phyloP scores from a whole-genome alignment of 139 green algal species.

The Ettlia oleoabundans region DNA sequence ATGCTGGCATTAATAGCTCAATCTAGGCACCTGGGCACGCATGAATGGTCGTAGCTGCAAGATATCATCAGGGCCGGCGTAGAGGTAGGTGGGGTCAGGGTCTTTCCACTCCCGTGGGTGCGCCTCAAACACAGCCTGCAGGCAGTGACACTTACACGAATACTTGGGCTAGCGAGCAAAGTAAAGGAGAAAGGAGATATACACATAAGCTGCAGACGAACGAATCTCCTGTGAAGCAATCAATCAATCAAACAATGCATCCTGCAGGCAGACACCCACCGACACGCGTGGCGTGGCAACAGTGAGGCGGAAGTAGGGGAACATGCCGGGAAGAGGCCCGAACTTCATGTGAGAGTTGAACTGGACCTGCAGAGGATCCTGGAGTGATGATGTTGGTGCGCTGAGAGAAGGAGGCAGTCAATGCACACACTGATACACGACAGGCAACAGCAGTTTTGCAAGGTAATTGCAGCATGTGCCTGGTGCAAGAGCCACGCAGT shows the following conservation, averaged over 20 bases:
- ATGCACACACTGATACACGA: too few relatives aligned
- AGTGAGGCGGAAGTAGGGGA: conserved; percentile 54
- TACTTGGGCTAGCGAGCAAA: too few relatives aligned
- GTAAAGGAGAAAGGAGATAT: too few relatives aligned
- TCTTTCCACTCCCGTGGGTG: conserved; percentile 49
- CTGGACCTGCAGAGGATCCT: conserved; percentile 12
- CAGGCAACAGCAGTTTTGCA: not conserved
- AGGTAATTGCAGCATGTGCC: not conserved
- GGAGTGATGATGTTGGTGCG: not conserved
- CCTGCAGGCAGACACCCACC: too few relatives aligned
- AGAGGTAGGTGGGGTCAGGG: not conserved
- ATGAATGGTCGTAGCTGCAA: conserved; percentile 37
- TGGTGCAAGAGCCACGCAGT: too few relatives aligned
- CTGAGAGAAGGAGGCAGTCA: not conserved
- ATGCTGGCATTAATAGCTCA: not conserved
- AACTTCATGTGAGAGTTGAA: conserved; percentile 60
- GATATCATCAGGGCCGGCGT: conserved; percentile 7
- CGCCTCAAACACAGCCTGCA: conserved; percentile 51
- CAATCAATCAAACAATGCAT: too few relatives aligned
- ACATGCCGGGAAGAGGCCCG: conserved; percentile 36
- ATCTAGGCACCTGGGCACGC: not conserved
- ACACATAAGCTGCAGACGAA: too few relatives aligned
- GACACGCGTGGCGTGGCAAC: conserved; percentile 35
- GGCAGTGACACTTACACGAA: too few relatives aligned
- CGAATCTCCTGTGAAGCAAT: too few relatives aligned